phyloP scores from a whole-genome alignment of 2,329 filamentous ascomycete species.

The Cladophialophora bantiana region DNA sequence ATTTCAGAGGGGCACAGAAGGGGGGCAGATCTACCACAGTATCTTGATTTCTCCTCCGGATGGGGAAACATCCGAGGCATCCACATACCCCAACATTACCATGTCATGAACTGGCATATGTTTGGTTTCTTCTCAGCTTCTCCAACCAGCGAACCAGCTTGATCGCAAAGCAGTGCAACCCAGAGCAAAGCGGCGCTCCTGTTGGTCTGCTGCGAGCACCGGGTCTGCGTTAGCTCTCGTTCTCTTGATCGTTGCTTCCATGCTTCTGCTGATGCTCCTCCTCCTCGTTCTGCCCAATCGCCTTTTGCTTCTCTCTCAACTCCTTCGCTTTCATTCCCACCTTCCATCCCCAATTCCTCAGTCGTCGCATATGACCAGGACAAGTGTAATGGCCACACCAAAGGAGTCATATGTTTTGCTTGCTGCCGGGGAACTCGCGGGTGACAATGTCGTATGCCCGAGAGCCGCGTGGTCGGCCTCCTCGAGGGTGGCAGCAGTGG shows the following conservation, averaged over 20 bases:
- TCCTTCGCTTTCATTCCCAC: not conserved
- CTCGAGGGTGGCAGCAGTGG: not conserved
- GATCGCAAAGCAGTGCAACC: not conserved
- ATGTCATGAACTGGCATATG: not conserved
- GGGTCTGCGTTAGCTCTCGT: not conserved
- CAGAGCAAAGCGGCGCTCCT: not conserved
- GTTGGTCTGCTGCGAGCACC: not conserved
- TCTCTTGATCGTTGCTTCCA: not conserved
- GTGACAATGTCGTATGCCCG: not conserved
- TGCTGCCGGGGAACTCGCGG: not conserved
- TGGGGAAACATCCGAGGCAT: conserved; percentile 5
- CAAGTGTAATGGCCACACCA: conserved; percentile 10
- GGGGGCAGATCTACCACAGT: not conserved
- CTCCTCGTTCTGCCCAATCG: not conserved
- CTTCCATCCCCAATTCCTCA: not conserved
- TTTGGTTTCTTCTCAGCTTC: conserved; percentile 1
- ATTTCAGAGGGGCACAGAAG: conserved; percentile 1
- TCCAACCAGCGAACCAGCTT: not conserved
- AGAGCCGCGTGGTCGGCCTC: conserved; percentile 3
- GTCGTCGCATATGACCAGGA: conserved; percentile 11
- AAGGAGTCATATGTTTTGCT: conserved; percentile 2
- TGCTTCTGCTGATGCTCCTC: not conserved
- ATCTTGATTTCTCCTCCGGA: conserved; percentile 3
- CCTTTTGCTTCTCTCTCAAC: not conserved
- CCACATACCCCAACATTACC: not conserved